Conservation (phyloP, 129 eudicot species). For the Tagetes erecta region DNA sequence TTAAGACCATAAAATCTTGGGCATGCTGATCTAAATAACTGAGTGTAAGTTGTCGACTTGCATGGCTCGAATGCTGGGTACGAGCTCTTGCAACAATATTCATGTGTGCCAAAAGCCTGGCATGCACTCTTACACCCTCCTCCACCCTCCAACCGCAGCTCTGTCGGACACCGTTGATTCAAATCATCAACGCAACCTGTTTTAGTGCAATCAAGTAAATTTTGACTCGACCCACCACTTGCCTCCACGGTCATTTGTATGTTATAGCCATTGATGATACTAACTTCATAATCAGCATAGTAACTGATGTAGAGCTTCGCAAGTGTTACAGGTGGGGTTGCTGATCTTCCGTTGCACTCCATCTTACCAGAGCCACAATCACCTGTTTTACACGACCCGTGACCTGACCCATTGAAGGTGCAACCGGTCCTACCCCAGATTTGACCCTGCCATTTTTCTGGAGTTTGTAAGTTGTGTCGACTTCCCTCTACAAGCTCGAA, state of each 20-base stretch:
- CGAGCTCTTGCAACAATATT: slow-evolving; percentile 36
- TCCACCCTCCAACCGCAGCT: slow-evolving; percentile 32
- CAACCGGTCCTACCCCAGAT: slow-evolving; percentile 33
- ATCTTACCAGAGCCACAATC: slow-evolving; percentile 26
- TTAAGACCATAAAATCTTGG: slow-evolving; percentile 30
- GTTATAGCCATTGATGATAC: slow-evolving; percentile 41
- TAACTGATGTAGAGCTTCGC: background rate
- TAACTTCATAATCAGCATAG: slow-evolving; percentile 19
- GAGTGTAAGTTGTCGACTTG: slow-evolving; percentile 24
- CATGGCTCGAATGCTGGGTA: slow-evolving; percentile 4
- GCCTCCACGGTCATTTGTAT: slow-evolving; percentile 37
- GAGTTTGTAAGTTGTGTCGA: slow-evolving; percentile 39
- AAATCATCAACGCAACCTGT: slow-evolving; percentile 40
- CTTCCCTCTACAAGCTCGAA: slow-evolving; percentile 48
- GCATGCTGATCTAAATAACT: slow-evolving; percentile 40
- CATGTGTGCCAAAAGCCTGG: slow-evolving; percentile 32
- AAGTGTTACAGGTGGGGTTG: background rate
- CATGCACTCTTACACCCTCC: slow-evolving; percentile 45
- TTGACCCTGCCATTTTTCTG: slow-evolving; percentile 45
- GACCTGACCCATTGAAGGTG: slow-evolving; percentile 17
- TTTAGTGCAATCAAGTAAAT: slow-evolving; percentile 9
- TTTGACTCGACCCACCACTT: slow-evolving; percentile 32
- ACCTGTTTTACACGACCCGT: slow-evolving; percentile 19
- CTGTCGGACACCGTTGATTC: slow-evolving; percentile 35
- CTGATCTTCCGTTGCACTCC: slow-evolving; percentile 23